Evolutionary conservation across 2,329 filamentous ascomycete genomes (phyloP).

Genomic region (Rhinocladiella similis): DNA sequence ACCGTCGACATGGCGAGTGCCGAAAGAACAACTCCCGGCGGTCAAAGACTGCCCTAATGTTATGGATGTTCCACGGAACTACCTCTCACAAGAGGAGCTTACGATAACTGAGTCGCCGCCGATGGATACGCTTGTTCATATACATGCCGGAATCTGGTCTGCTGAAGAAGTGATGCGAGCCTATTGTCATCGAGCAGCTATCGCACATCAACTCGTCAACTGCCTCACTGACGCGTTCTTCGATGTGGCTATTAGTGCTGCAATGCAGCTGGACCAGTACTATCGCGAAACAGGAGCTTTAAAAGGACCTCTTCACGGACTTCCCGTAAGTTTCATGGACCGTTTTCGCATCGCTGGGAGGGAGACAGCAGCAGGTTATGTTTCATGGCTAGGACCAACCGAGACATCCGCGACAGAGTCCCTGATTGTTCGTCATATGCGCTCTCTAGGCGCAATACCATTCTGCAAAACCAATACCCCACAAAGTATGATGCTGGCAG

Average conservation of each 20-base stretch:
- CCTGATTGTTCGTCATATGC: constrained; percentile 44
- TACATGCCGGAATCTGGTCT: constrained; percentile 15
- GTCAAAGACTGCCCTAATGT: not conserved
- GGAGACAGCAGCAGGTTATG: constrained; percentile 28
- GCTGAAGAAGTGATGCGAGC: constrained; percentile 25
- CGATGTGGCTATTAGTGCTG: constrained; percentile 27
- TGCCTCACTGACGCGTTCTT: constrained; percentile 34
- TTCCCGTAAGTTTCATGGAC: constrained; percentile 36
- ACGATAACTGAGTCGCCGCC: constrained; percentile 11
- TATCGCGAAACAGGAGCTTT: constrained; percentile 25
- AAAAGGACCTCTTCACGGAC: constrained; percentile 33
- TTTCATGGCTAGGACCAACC: constrained; percentile 17
- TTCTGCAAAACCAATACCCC: constrained; percentile 56
- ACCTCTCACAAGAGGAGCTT: constrained; percentile 10
- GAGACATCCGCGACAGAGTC: constrained; percentile 30
- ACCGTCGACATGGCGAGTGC: constrained; percentile 5
- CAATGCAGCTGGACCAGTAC: constrained; percentile 29
- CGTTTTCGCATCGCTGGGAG: constrained; percentile 25
- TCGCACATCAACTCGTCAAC: constrained; percentile 29
- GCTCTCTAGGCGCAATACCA: constrained; percentile 42
- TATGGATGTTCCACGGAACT: not conserved
- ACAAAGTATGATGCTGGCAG: constrained; percentile 50
- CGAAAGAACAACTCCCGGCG: not conserved
- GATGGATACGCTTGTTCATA: constrained; percentile 12
- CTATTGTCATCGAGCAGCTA: constrained; percentile 29